Conservation (phyloP, 306 rosid genomes). For the Cucumis sativus region DNA sequence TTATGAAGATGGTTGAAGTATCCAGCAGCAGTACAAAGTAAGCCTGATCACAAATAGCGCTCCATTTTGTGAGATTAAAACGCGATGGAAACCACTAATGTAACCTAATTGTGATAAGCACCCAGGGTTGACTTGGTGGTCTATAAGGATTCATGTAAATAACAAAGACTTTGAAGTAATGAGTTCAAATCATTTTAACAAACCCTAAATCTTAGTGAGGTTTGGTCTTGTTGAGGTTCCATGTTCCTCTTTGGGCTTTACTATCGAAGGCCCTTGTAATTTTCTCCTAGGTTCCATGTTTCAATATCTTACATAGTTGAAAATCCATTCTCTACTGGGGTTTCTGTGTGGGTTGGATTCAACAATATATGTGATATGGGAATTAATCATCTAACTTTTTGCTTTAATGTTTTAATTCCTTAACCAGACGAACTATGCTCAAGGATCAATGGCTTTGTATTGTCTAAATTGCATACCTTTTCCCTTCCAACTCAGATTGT, state of each 20-base stretch:
- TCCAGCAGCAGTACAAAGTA: background rate
- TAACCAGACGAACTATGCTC: no score
- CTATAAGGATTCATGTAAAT: background rate
- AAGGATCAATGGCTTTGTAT: background rate
- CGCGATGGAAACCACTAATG: background rate
- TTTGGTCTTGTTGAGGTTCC: no score
- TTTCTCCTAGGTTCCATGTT: background rate
- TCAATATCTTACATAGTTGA: no score
- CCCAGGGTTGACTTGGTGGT: background rate
- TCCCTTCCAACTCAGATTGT: background rate
- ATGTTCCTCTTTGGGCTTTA: no score
- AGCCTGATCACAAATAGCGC: background rate
- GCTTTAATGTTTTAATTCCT: background rate
- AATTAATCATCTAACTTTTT: no score
- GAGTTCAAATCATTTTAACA: background rate
- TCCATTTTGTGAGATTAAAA: background rate
- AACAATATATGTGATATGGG: background rate
- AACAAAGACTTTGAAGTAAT: background rate
- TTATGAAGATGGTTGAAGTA: background rate
- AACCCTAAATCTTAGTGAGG: no score
- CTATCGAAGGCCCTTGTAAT: no score
- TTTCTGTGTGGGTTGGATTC: background rate
- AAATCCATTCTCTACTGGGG: no score
- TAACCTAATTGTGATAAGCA: background rate
- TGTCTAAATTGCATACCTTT: background rate